Evolutionary conservation across 768 basidiomycete species (phyloP).

Genomic region (Calocybe cyanea): DNA sequence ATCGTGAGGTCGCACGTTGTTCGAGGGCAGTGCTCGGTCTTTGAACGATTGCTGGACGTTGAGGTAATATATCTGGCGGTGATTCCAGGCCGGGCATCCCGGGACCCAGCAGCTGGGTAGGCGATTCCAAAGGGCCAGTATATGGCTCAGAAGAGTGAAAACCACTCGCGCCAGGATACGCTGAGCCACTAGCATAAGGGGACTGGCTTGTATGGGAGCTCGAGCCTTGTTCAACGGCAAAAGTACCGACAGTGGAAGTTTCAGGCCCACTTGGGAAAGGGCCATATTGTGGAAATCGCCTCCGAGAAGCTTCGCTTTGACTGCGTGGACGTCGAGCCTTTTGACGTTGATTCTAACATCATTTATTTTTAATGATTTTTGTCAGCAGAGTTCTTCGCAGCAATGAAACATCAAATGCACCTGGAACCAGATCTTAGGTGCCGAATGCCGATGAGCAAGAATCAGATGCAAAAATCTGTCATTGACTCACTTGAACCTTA

Average conservation of each 20-base stretch:
- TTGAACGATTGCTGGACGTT: conserved; percentile 2
- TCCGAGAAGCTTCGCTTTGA: conserved; percentile 49
- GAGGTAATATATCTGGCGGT: conserved; percentile 6
- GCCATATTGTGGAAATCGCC: conserved; percentile 59
- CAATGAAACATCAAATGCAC: conserved; percentile 31
- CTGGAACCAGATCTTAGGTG: conserved; percentile 85
- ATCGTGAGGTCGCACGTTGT: conserved; percentile 1
- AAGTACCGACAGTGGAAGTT: conserved; percentile 20
- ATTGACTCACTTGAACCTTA: conserved; percentile 74
- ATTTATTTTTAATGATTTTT: conserved; percentile 10
- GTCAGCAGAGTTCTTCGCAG: no score
- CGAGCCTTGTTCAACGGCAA: conserved; percentile 11
- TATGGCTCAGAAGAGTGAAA: conserved; percentile 25
- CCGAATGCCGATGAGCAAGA: conserved; percentile 9
- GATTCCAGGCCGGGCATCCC: conserved; percentile 44
- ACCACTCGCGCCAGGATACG: conserved; percentile 11
- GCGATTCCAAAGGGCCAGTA: conserved; percentile 29
- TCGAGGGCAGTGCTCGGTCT: conserved; percentile 10
- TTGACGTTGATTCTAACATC: conserved; percentile 76
- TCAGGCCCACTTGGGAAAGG: conserved; percentile 49
- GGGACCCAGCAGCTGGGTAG: conserved; percentile 47
- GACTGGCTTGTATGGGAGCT: conserved; percentile 10
- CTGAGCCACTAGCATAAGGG: background rate
- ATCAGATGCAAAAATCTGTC: conserved; percentile 6
- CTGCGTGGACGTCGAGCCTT: conserved; percentile 76